These are phyloP conservation scores for Candolleomyces aberdarensis DNA, from an alignment of 768 basidiomycete species.

Conservation along the genomic window DNA sequence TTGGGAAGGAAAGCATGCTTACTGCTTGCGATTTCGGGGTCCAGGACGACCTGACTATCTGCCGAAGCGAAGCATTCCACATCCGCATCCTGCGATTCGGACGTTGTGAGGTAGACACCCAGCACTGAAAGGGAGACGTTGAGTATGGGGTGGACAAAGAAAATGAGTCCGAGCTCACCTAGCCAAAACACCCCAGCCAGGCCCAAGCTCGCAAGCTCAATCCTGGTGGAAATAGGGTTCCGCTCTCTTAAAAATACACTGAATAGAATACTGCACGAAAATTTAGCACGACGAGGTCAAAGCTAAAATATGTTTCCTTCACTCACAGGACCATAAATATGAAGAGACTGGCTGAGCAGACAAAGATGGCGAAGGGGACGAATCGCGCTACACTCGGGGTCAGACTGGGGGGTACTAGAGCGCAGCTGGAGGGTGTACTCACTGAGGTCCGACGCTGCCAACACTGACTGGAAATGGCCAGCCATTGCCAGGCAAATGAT, in stretches of 20 bases:
- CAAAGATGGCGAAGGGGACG: slow-evolving; percentile 82
- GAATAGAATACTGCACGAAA: slow-evolving; percentile 51
- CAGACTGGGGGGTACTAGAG: slow-evolving; percentile 7
- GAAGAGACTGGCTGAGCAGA: slow-evolving; percentile 66
- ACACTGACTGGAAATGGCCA: slow-evolving; percentile 68
- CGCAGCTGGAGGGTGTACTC: slow-evolving; percentile 22
- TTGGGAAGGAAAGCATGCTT: slow-evolving; percentile 26
- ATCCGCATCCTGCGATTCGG: slow-evolving; percentile 75
- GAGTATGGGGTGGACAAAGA: background rate
- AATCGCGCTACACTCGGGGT: slow-evolving; percentile 63
- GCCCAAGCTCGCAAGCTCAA: slow-evolving; percentile 70
- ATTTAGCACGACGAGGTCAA: background rate
- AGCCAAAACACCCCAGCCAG: slow-evolving; percentile 78
- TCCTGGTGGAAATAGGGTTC: slow-evolving; percentile 77
- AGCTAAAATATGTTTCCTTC: background rate
- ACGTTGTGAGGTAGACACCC: slow-evolving; percentile 67
- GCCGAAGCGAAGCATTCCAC: slow-evolving; percentile 77
- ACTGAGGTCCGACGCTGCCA: slow-evolving; percentile 81
- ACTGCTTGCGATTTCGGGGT: slow-evolving; percentile 64
- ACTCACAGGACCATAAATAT: slow-evolving; percentile 67
- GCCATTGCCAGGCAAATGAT: slow-evolving; percentile 79
- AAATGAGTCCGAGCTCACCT: slow-evolving; percentile 39
- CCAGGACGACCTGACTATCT: slow-evolving; percentile 42
- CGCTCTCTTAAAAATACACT: slow-evolving; percentile 59
- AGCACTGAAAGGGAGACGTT: slow-evolving; percentile 48